Conservation (phyloP, 208 protist species). For the Leishmania braziliensis region DNA sequence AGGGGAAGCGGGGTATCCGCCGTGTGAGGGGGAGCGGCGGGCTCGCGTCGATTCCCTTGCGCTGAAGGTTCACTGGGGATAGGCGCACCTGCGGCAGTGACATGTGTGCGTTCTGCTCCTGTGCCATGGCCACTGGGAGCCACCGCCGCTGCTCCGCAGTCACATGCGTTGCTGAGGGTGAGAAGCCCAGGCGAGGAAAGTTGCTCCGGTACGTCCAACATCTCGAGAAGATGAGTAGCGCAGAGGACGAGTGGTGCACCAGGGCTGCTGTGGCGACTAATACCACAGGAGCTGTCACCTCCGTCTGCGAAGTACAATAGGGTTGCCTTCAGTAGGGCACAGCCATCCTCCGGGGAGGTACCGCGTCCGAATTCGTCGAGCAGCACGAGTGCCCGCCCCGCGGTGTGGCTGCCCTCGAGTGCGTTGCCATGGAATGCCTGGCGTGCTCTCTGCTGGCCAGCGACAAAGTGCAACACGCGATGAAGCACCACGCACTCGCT, state of each 20-base stretch:
- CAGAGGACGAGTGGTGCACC: constrained; percentile 55
- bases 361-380: constrained; percentile 96
- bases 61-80: neutral
- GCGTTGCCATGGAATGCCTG: neutral
- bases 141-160: neutral
- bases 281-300: neutral
- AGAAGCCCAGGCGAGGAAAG: neutral
- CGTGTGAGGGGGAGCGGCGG: neutral
- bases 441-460: constrained; percentile 18
- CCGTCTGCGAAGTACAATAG: constrained; percentile 51
- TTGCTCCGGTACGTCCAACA: constrained; percentile 28
- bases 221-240: constrained; percentile 77
- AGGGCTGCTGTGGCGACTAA: neutral
- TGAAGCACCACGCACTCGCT: constrained; percentile 70
- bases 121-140: neutral
- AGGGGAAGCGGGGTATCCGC: constrained; percentile 41
- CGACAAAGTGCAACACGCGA: constrained; percentile 56
- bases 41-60: neutral
- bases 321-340: constrained; percentile 74
- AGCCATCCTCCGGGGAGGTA: constrained; percentile 85
- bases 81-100: neutral
- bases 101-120: neutral
- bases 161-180: neutral
- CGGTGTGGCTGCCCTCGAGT: neutral
- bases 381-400: constrained; percentile 71